Evolutionary conservation across 2,329 filamentous ascomycete genomes (phyloP), one percentile per base, ranked within the genome.

Genomic region (Scorias spongiosa): DNA sequence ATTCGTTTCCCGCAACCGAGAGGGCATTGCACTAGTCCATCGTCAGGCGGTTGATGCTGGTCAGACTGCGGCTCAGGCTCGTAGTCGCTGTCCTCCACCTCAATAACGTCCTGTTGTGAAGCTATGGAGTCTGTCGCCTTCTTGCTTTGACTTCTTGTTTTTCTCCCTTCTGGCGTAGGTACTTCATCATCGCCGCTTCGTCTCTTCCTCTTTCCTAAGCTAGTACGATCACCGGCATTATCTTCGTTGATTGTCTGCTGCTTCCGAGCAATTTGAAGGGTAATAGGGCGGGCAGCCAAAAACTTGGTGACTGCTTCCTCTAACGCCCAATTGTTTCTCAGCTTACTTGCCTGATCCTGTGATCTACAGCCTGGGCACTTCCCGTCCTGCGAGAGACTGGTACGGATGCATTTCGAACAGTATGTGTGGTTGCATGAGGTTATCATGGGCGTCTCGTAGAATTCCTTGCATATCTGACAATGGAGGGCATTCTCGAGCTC

Each of bases 401-500:
- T 75, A 28, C 91, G 82, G 60, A 98, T 96, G 62, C 91, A 98
- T 43, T 93, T 68, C 6, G 89, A 95, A 70, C 91, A 98, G 59
- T 98, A 98, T 0, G 91, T 96, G 61, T 98, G 91, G 43, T 78
- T 83, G 66, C 91, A 98, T 1, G 84, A 84, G 1, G 91, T 98
- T 49, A 95, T 81, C 76, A 98, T 91, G 0, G 91, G 91, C 42
- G 87, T 93, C 48, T 78, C 78, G 67, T 84, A 96, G 65, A 96
- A 93, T 63, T 98, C 93, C 61, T 96, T 96, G 75, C 91, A 98
- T 47, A 98, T 84, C 63, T 96, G 85, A 65, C 91, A 98, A 54
- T 91, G 84, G 15, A 98, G 71, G 2, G 87, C 79, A 47, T 82
- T 79, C 57, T 98, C 91, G 49, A 98, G 76, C 11, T 75, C 67